Conservation (phyloP, 495 filamentous ascomycete species). For the Xylaria grammica region DNA sequence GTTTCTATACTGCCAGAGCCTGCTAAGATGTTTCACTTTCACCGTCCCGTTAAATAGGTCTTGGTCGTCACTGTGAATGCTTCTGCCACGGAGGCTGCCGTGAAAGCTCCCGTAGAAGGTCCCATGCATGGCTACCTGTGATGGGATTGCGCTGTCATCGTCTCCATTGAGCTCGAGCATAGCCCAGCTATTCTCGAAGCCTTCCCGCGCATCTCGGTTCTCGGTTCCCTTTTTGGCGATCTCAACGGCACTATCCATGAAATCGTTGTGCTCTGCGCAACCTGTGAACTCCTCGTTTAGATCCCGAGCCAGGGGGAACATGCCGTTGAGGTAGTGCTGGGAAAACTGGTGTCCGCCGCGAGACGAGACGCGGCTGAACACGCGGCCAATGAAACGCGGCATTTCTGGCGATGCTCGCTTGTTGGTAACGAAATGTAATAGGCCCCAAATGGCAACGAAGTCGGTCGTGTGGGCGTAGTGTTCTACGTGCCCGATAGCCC, state of each 20-base stretch:
- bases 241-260: conserved; percentile 62
- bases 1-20: conserved; percentile 76
- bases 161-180: conserved; percentile 26
- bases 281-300: conserved; percentile 36
- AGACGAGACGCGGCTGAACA: conserved; percentile 67
- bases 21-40: conserved; percentile 71
- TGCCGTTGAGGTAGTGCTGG: conserved; percentile 81
- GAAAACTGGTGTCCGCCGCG: conserved; percentile 74
- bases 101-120: conserved; percentile 25
- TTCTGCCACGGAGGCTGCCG: conserved; percentile 3
- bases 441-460: conserved; percentile 76
- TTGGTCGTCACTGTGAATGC: conserved; percentile 24
- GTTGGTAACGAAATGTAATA: conserved; percentile 67
- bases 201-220: conserved; percentile 43
- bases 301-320: conserved; percentile 66
- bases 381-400: conserved; percentile 73
- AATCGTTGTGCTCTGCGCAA: conserved; percentile 52
- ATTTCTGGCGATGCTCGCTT: conserved; percentile 38
- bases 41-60: conserved; percentile 32
- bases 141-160: conserved; percentile 27
- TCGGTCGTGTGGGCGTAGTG: conserved; percentile 83
- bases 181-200: conserved; percentile 44
- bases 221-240: conserved; percentile 45
- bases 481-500: conserved; percentile 75
- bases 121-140: conserved; percentile 42